Evolutionary conservation across 345 rosid genomes (phyloP).

Genomic region (Iberis pinnata): DNA sequence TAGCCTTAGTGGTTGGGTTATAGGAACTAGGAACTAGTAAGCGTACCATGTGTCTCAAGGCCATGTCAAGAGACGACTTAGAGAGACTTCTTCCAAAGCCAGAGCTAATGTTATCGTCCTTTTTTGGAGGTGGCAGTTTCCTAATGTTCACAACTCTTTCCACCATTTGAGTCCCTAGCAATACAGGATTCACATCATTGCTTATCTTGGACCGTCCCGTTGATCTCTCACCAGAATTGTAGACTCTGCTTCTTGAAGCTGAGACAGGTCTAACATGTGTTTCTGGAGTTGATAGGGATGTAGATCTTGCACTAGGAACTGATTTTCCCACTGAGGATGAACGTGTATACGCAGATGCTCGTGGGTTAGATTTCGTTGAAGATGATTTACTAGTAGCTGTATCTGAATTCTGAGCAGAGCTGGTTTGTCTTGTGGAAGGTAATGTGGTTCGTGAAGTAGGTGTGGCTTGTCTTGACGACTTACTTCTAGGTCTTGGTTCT

Average conservation of each 20-base stretch:
- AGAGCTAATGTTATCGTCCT: constrained; percentile 33
- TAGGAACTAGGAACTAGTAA: too few species aligned
- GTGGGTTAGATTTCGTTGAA: constrained; percentile 24
- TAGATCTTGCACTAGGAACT: constrained; percentile 35
- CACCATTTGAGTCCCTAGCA: constrained; percentile 73
- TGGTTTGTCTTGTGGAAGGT: constrained; percentile 32
- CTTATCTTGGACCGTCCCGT: constrained; percentile 38
- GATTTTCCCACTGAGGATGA: constrained; percentile 52
- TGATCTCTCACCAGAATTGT: too few species aligned
- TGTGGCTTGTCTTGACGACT: constrained; percentile 54
- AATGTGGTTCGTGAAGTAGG: constrained; percentile 50
- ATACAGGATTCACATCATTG: constrained; percentile 62
- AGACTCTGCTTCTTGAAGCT: constrained; percentile 54
- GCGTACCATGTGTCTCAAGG: constrained; percentile 90
- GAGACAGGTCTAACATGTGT: constrained; percentile 42
- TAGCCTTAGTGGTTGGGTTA: too few species aligned
- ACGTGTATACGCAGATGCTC: constrained; percentile 22
- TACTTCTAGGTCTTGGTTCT: constrained; percentile 27
- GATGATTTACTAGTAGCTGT: neutral
- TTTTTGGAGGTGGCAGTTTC: constrained; percentile 68
- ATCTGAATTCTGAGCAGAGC: constrained; percentile 1
- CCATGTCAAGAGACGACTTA: constrained; percentile 82
- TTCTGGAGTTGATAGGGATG: constrained; percentile 42
- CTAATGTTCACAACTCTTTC: constrained; percentile 89
- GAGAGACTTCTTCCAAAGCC: constrained; percentile 75